These are phyloP conservation scores for Zygotorulaspora sp. DNA, from an alignment of 805 yeast genomes.

Conservation along the genomic window DNA sequence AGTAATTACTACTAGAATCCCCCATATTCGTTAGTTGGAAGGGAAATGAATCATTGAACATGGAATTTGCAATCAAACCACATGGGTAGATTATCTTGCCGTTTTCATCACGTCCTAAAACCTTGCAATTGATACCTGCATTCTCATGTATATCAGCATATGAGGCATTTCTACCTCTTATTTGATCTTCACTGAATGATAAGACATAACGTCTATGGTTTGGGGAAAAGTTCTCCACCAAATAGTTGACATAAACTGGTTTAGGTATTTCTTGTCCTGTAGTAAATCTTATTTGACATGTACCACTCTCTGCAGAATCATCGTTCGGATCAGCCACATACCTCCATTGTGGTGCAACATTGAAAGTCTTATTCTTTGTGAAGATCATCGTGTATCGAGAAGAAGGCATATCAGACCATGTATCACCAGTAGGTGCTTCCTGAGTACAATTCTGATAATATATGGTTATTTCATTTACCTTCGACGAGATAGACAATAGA, in stretches of 20 bases:
- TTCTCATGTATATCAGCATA: conserved; percentile 46
- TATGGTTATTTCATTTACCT: conserved; percentile 66
- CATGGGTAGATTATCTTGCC: conserved; percentile 82
- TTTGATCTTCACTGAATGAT: conserved; percentile 80
- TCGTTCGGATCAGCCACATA: conserved; percentile 41
- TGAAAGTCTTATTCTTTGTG: conserved; percentile 37
- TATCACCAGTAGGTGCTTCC: conserved; percentile 42
- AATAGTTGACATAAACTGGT: conserved; percentile 74
- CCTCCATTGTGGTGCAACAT: conserved; percentile 62
- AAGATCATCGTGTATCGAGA: conserved; percentile 57
- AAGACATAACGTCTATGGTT: conserved; percentile 92
- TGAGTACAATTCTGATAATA: conserved; percentile 70
- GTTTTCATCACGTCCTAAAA: conserved; percentile 48
- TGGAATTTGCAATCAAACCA: conserved; percentile 89
- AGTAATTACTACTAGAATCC: conserved; percentile 36
- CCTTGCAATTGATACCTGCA: conserved; percentile 56
- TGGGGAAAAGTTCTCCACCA: conserved; percentile 83
- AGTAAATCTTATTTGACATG: conserved; percentile 70
- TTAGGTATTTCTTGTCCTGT: conserved; percentile 68
- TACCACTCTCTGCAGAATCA: conserved; percentile 50
- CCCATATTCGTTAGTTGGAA: conserved; percentile 30
- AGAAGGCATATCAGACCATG: conserved; percentile 50
- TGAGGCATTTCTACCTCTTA: conserved; percentile 69
- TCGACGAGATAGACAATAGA: conserved; percentile 62
- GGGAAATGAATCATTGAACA: conserved; percentile 82